Conservation (phyloP, 441 rosid species). For the Croton laevigatus region DNA sequence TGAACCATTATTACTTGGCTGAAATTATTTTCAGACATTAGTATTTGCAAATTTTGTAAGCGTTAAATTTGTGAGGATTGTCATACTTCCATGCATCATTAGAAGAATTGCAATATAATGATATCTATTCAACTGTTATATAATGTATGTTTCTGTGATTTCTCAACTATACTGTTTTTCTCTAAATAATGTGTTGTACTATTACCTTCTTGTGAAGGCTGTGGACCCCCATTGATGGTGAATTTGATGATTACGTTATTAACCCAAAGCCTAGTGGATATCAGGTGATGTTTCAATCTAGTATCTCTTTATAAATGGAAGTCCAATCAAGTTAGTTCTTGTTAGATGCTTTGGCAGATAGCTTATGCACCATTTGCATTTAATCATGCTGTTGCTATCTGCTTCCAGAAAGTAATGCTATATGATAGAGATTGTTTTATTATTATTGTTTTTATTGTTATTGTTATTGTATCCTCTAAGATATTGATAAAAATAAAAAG, state of each 20-base stretch:
- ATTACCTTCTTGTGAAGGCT: constrained; percentile 43
- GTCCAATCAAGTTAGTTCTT: not conserved
- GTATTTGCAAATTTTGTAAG: not conserved
- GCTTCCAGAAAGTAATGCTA: not conserved
- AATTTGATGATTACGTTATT: constrained; percentile 77
- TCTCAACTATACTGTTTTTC: not conserved
- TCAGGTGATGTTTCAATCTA: constrained; percentile 44
- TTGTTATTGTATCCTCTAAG: not conserved
- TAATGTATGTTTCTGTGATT: constrained; percentile 1
- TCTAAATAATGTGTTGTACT: not conserved
- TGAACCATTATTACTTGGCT: not conserved
- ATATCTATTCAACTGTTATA: not conserved
- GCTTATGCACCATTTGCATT: not conserved
- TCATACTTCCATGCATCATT: not conserved
- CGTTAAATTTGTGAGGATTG: not conserved
- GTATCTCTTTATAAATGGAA: constrained; percentile 4
- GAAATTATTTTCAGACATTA: not conserved
- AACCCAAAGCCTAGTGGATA: constrained; percentile 82
- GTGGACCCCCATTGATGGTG: constrained; percentile 80
- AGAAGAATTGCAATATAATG: not conserved
- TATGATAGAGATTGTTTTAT: not conserved
- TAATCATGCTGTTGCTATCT: not conserved
- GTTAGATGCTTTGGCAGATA: not conserved
- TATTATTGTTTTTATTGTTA: not conserved
- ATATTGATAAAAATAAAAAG: not conserved